Evolutionary conservation across 2,329 filamentous ascomycete genomes (phyloP).

Genomic region (Pyrenochaeta sp.): DNA sequence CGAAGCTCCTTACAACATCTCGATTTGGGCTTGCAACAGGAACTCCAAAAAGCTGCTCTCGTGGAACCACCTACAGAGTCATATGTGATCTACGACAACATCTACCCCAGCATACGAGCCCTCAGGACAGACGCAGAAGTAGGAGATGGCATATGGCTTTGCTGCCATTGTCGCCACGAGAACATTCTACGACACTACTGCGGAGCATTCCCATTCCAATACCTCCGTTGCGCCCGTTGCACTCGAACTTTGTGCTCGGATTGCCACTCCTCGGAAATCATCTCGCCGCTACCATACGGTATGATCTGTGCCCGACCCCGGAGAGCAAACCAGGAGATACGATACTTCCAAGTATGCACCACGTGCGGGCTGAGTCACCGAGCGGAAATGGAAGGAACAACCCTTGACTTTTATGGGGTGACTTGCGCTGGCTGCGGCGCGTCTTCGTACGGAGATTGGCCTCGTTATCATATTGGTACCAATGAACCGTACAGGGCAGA

Average conservation of each 20-base stretch:
- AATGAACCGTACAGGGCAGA: conserved; percentile 22
- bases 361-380: conserved; percentile 20
- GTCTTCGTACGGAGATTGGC: conserved; percentile 22
- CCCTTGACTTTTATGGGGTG: conserved; percentile 17
- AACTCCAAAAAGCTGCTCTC: conserved; percentile 6
- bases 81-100: conserved; percentile 15
- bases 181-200: conserved; percentile 21
- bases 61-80: conserved; percentile 16
- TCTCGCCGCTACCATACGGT: conserved; percentile 17
- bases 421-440: conserved; percentile 14
- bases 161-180: conserved; percentile 19
- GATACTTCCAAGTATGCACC: conserved; percentile 21
- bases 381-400: conserved; percentile 16
- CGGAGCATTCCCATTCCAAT: conserved; percentile 20
- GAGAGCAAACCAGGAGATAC: conserved; percentile 3
- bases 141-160: conserved; percentile 23
- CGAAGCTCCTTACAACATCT: no score
- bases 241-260: conserved; percentile 6
- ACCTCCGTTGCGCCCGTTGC: conserved; percentile 15
- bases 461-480: conserved; percentile 16
- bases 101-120: conserved; percentile 17
- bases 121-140: conserved; percentile 20
- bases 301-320: conserved; percentile 13
- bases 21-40: conserved; percentile 6
- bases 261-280: conserved; percentile 16